Evolutionary conservation across 768 basidiomycete species (phyloP), one percentile per base, ranked within the genome.

Genomic region (Lactarius pseudohatsudake): DNA sequence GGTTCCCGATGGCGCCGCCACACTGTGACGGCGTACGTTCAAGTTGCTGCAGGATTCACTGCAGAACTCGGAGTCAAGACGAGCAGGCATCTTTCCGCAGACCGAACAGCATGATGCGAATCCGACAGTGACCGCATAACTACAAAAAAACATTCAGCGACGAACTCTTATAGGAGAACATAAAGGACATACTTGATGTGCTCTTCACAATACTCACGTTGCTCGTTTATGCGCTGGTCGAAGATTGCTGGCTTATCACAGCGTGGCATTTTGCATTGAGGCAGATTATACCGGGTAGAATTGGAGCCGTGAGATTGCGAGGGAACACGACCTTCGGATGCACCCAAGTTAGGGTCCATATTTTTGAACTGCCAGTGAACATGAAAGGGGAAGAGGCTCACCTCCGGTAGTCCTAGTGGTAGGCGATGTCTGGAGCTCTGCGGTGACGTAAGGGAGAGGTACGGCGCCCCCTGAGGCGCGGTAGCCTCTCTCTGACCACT

Each of bases 151-250:
- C 3, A 36, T 20, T 26, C 4, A 18, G 1, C 4, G 26, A 18
- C 22, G 22, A 28, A 16, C 10, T 9, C 47, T n/a, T 15, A 20
- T 3, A 32, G n/a, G 56, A 36, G 30, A 20, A 13, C 8, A 36
- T 32, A 53, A 22, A 11, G 47, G 4, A 15, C 66, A 10, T 64
- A 67, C 66, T 1, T 1, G 6, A 63, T 11, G 34, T 67, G 66
- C 0, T 15, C 13, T 22, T 36, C 32, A 10, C 66, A 67, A 38
- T 38, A 67, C 36, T 64, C 57, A 6, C 62, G 40, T 36, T 56
- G 62, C 32, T 67, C 57, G 26, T 63, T 36, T 16, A 59, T 38
- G 22, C 5, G 4, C 7, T 10, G 26, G 36, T 67, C 32, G 34
- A 63, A 67, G n/a, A 30, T 7, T 4, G 32, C 41, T 8, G 10